phyloP scores from a whole-genome alignment of 805 yeast species.

The Vanderwaltozyma yarrowii region DNA sequence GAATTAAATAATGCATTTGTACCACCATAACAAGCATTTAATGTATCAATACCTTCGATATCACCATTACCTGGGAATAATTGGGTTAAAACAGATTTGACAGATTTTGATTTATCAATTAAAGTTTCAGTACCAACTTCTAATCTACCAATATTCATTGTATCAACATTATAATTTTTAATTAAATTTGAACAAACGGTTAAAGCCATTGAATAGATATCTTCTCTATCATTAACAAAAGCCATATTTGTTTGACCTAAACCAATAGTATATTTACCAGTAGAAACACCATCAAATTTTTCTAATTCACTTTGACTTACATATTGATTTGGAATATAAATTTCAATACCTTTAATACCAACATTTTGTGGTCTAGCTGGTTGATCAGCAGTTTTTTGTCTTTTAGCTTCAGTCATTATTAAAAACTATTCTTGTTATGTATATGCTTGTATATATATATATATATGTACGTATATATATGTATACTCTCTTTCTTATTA shows the following conservation, averaged over 20 bases:
- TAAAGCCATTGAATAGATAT: conserved; percentile 85
- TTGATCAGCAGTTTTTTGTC: conserved; percentile 20
- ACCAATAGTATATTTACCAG: conserved; percentile 97
- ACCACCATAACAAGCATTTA: conserved; percentile 98
- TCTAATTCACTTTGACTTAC: conserved; percentile 89
- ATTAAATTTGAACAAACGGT: conserved; percentile 76
- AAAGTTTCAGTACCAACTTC: conserved; percentile 98
- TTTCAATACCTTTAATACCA: conserved; percentile 94
- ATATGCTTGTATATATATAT: no score
- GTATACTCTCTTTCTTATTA: no score
- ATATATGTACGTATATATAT: no score
- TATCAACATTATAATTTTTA: conserved; percentile 74
- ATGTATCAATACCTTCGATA: conserved; percentile 90
- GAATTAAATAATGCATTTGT: conserved; percentile 91
- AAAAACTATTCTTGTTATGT: no score
- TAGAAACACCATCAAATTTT: conserved; percentile 69
- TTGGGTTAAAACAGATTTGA: conserved; percentile 92
- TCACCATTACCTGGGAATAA: conserved; percentile 81
- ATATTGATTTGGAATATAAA: conserved; percentile 75
- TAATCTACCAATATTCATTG: conserved; percentile 75
- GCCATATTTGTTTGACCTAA: conserved; percentile 98
- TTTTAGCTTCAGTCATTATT: conserved; percentile 22
- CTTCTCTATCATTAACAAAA: conserved; percentile 95
- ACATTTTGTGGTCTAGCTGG: conserved; percentile 58
- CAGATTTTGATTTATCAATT: conserved; percentile 93